Percentiles rank a stretch among this genome's conserved stretches.
These are phyloP conservation scores for Cucurbita moschata DNA, from an alignment of 306 rosid genomes.

Conservation along the genomic window DNA sequence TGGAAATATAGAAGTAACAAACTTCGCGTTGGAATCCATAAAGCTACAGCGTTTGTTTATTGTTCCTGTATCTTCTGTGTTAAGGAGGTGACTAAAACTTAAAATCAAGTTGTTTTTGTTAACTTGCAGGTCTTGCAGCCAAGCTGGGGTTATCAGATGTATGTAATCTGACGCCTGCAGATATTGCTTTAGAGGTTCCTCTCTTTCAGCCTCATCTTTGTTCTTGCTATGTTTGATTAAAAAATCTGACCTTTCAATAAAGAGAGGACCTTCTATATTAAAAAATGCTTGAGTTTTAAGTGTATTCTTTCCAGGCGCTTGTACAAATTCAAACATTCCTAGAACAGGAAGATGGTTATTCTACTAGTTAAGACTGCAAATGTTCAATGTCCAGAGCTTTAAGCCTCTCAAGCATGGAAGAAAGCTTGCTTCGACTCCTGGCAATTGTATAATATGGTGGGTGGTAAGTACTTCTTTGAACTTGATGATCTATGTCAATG, in stretches of 20 bases:
- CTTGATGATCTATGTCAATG: neutral
- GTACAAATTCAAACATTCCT: conserved; percentile 53
- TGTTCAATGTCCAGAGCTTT: neutral
- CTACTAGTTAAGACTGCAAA: conserved; percentile 15
- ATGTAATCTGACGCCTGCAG: conserved; percentile 53
- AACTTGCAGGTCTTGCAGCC: conserved; percentile 54
- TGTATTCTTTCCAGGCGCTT: conserved; percentile 39
- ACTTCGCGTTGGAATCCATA: neutral
- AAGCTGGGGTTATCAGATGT: conserved; percentile 48
- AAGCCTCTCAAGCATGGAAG: neutral
- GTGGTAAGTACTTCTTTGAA: neutral
- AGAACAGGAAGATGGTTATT: conserved; percentile 26
- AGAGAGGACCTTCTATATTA: neutral
- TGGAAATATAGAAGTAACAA: neutral
- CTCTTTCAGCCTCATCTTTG: conserved; percentile 15
- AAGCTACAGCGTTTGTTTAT: neutral
- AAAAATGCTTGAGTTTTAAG: neutral
- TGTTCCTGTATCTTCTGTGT: neutral
- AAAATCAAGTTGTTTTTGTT: neutral
- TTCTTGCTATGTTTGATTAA: neutral
- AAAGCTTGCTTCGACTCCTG: neutral
- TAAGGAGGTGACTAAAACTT: neutral
- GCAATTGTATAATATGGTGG: neutral
- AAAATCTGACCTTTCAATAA: neutral
- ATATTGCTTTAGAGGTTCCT: conserved; percentile 74